phyloP scores from a whole-genome alignment of 2,329 filamentous ascomycete species.

The Aspergillus melleus region DNA sequence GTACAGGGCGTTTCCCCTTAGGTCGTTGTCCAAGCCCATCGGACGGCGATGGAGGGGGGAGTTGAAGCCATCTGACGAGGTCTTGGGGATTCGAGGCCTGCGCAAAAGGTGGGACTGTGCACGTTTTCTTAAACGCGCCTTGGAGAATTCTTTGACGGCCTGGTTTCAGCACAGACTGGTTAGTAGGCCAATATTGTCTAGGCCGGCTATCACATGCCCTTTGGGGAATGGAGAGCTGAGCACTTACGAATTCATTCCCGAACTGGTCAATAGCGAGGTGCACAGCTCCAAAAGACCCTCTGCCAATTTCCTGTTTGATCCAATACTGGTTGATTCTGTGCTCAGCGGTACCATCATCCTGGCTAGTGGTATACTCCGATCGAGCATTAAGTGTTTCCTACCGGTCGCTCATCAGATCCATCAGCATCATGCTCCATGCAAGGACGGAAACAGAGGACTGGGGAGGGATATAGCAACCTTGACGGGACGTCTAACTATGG shows the following conservation, averaged over 20 bases:
- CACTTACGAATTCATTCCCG: slow-evolving; percentile 84
- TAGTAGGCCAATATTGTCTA: slow-evolving; percentile 17
- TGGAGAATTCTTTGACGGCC: slow-evolving; percentile 98
- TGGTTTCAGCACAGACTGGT: slow-evolving; percentile 38
- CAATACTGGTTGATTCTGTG: slow-evolving; percentile 93
- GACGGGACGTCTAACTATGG: slow-evolving; percentile 61
- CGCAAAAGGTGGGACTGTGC: slow-evolving; percentile 86
- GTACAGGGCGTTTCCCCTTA: slow-evolving; percentile 71
- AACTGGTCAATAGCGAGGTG: slow-evolving; percentile 88
- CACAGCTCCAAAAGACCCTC: slow-evolving; percentile 92
- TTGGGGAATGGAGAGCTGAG: neutral
- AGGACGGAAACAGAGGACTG: neutral
- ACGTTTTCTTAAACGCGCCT: slow-evolving; percentile 82
- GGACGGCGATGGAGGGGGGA: slow-evolving; percentile 64
- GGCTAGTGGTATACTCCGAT: slow-evolving; percentile 82
- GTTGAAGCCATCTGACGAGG: slow-evolving; percentile 60
- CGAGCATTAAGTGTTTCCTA: slow-evolving; percentile 90
- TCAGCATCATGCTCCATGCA: neutral
- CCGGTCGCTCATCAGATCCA: slow-evolving; percentile 1
- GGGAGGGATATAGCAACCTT: slow-evolving; percentile 49
- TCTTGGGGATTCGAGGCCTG: slow-evolving; percentile 55
- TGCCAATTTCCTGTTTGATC: slow-evolving; percentile 93
- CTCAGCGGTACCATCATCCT: slow-evolving; percentile 75
- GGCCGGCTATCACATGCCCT: neutral
- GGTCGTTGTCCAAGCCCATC: slow-evolving; percentile 50